A percentile compares a stretch with the other conserved stretches of the same genome.
Conservation (phyloP, 306 rosid genomes). For the Trifolium repens region DNA sequence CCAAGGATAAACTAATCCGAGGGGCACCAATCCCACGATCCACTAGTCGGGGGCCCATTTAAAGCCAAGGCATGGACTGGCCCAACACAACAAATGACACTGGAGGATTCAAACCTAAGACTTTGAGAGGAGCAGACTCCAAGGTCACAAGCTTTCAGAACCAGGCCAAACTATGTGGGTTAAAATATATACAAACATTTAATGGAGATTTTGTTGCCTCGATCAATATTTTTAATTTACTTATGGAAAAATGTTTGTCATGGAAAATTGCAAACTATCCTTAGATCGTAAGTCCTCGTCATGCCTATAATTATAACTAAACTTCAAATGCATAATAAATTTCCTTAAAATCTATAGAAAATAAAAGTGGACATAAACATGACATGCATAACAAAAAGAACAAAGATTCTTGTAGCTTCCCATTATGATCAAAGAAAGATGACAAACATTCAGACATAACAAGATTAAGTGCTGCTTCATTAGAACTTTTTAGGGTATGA, state of each 20-base stretch:
- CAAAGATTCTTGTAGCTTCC: slow-evolving; percentile 17
- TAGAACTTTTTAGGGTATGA: slow-evolving; percentile 2
- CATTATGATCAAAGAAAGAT: not conserved
- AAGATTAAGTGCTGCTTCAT: not conserved
- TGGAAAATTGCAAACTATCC: slow-evolving; percentile 26
- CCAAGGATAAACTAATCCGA: too few relatives aligned
- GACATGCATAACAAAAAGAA: not conserved
- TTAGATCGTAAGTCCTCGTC: not conserved
- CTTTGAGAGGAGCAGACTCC: too few relatives aligned
- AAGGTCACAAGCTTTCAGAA: too few relatives aligned
- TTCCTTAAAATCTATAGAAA: not conserved
- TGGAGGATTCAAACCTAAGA: too few relatives aligned
- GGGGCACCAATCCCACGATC: too few relatives aligned
- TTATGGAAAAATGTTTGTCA: slow-evolving; percentile 7
- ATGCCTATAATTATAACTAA: slow-evolving; percentile 20
- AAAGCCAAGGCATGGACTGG: too few relatives aligned
- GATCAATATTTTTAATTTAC: not conserved
- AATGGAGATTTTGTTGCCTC: slow-evolving; percentile 2
- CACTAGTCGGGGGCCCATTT: too few relatives aligned
- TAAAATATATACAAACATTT: not conserved
- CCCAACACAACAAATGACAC: too few relatives aligned
- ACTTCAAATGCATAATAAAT: slow-evolving; percentile 15
- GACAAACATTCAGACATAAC: slow-evolving; percentile 12
- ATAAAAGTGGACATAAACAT: slow-evolving; percentile 17
- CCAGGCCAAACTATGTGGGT: too few relatives aligned